Base-by-base conservation (phyloP, 2,329 filamentous ascomycete genomes). In the Chrysoporthe cubensis region DNA sequence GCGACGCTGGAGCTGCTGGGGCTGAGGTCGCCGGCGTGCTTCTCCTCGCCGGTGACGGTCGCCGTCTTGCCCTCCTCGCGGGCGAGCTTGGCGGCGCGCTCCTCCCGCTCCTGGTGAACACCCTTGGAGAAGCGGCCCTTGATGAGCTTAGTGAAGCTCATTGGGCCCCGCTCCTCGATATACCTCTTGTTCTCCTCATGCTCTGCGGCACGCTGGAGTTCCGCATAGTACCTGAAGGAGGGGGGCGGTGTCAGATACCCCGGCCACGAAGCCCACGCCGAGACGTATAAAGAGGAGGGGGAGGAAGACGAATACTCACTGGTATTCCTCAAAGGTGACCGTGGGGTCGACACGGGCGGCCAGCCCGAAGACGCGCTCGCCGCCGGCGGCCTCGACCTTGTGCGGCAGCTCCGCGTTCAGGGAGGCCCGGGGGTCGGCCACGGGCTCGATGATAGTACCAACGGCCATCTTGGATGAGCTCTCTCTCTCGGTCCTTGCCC, bases 1-100 rank as follows among this genome's bases (percentile, higher is more conserved):
- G 74, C 74, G 40, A 64, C 21, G 21, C 62, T 64, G 16, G 42
- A 52, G 40, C 62, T 57, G 50, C 62, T 64, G 37, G 62, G 62
- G 52, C 50, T 64, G 32, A 62, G 46, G 32, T 37, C 32, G 62
- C 62, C 62, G 18, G 42, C 21, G 34, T 44, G 18, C 50, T 54
- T 64, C 48, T 64, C 62, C 37, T 56, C 40, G 18, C 21, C 26
- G 26, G n/a, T 8, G 5, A 18, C 9, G 54, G 43, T 18, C 32
- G 48, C 56, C n/a, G 34, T 44, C 2, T 32, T 32, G 21, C 43
- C 59, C 54, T 57, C 54, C n/a, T 54, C 48, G 34, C 44, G 58
- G 50, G 58, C 46, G 4, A 48, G 58, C 58, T 62, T 62, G 1
- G 50, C 50, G 13, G 50, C 34, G n/a, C 2, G n/a, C 48, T 66